Base-by-base conservation (phyloP, 352 stramenopile genomes). In the Discostella stelligera region DNA sequence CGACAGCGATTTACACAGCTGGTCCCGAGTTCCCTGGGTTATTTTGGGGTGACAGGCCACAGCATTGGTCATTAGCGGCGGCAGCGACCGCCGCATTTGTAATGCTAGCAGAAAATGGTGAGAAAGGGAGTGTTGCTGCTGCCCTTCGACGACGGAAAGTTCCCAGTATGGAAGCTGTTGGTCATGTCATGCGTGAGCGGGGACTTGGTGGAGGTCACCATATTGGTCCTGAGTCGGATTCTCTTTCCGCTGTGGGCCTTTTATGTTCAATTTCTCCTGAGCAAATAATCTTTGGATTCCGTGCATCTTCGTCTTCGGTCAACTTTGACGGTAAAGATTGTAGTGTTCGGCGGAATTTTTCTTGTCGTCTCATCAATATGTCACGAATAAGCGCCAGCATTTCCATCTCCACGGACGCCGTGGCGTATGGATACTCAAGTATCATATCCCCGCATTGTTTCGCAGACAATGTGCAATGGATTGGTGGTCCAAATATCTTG, bases 31-130 rank as follows among this genome's bases (percentile, higher is more conserved):
- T 92, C 72, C 77, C 86, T 10, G 84, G 89, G 27, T 65, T 91
- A 7, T 91, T 94, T 77, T 93, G 89, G 89, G 89, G 89, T n/a
- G 89, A 94, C 72, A 70, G 89, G 58, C 89, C 89, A 18, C 86
- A 94, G 48, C 62, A 87, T n/a, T 71, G 90, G 18, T 92, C 85
- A 8, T 72, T 94, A 27, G 82, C 89, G 9, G 83, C 86, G 32
- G 90, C 86, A n/a, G 87, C 80, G 41, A 92, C 87, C 11, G 76
- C 83, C 20, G 70, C 81, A 21, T 93, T 94, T 74, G 77, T 89
- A 2, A 83, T 89, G 72, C 80, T 94, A 23, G 82, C 87, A 21
- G 85, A 91, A 53, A 91, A 85, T 67, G 85, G 85, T 8, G 89
- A 94, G 77, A 86, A 88, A 54, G 87, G 85, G 37, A 91, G 85